Conservation (phyloP, 257 asterid genomes). For the Solanum etuberosum region DNA sequence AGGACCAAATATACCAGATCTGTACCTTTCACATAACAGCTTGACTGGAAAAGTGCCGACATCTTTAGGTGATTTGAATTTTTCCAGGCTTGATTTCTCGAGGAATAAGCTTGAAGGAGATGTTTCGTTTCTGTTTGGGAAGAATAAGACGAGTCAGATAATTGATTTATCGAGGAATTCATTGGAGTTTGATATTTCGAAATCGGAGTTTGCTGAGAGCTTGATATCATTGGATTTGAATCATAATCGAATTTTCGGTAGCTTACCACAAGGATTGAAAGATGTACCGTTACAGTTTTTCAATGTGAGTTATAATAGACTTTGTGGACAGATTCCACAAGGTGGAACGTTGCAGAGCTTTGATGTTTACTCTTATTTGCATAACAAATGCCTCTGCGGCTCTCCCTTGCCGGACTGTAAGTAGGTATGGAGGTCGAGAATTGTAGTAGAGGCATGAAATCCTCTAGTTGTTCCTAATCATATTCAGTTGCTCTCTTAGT, state of each 20-base stretch:
- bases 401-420: conserved; percentile 38
- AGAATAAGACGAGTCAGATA: conserved; percentile 8
- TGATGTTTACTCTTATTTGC: conserved; percentile 13
- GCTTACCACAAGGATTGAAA: conserved; percentile 28
- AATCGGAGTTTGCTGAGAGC: conserved; percentile 17
- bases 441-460: too few relatives aligned
- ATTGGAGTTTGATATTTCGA: conserved; percentile 35
- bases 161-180: conserved; percentile 24
- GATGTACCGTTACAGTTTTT: background rate
- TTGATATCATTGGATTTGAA: conserved; percentile 26
- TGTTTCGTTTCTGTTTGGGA: conserved; percentile 35
- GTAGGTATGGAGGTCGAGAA: background rate
- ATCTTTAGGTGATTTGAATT: conserved; percentile 10
- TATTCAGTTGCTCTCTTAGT: too few relatives aligned
- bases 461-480: background rate
- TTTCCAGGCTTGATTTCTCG: conserved; percentile 17
- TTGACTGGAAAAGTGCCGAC: conserved; percentile 28
- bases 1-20: conserved; percentile 2
- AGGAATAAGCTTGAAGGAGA: conserved; percentile 38
- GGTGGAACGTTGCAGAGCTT: conserved; percentile 34
- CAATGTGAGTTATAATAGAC: conserved; percentile 35
- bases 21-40: conserved; percentile 28
- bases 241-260: conserved; percentile 35
- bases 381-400: conserved; percentile 48
- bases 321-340: conserved; percentile 47